Evolutionary conservation across 352 stramenopile genomes (phyloP), one percentile per base, ranked within the genome.

Genomic region (Phytopythium helicoides): DNA sequence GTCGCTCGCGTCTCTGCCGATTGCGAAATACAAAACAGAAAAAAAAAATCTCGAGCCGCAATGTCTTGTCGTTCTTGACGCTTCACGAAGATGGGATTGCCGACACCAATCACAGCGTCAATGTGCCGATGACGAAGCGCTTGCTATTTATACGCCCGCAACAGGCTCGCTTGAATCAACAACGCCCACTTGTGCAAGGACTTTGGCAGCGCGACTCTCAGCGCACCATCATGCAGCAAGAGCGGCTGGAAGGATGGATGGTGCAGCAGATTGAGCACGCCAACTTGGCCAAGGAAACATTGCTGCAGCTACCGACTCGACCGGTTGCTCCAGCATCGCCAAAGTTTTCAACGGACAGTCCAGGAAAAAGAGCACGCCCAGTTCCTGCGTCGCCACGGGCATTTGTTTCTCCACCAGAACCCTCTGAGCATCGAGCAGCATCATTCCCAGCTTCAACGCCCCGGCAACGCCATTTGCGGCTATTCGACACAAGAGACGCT

Each of bases 231-330:
- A 89, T 92, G 81, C 78, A 92, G 63, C 74, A 66, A 35, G 68
- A 85, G 34, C 69, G 78, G 2, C 49, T 92, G 41, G 81, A 89
- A 60, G 74, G 78, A 77, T 89, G 78, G 69, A 89, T 92, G 72
- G 76, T 89, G 28, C 53, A 64, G 62, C 77, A 91, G 59, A 82
- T 92, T 47, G 76, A 79, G 52, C 67, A 86, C 50, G 70, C 81
- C 21, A 71, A 86, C 38, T 52, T 88, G 49, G 72, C 78, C n/a
- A 81, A 81, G 48, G 78, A 81, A 51, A 83, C 76, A 14, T 56
- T 88, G 16, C 68, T 87, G 46, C 77, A 87, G 49, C 47, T 87
- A 22, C 77, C 80, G n/a, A 26, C 36, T n/a, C 36, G 34, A 15
- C 56, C 21, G 23, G 41, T 44, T 0, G 23, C 35, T 21, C 11